Base-by-base conservation (phyloP, 108 stramenopile species). In the Nitzschia sp. region DNA sequence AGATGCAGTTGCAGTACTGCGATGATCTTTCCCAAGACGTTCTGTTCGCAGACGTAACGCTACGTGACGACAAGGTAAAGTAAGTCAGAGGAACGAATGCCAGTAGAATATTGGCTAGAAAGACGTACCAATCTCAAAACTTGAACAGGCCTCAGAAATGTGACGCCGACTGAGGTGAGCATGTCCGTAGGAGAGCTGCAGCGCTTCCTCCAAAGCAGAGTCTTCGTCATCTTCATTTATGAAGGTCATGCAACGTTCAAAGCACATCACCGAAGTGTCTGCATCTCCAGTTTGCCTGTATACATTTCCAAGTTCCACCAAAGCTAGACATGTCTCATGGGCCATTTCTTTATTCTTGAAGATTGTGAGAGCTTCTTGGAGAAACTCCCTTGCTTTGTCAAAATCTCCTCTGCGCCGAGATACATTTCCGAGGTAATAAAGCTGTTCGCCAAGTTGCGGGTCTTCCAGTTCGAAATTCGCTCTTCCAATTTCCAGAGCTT, bases 251-350 rank as follows among this genome's bases (percentile, higher is more conserved):
- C 77, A 71, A 44, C 81, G 62, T 43, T 85, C 74, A 62, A 82
- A 88, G 41, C 68, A 74, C 39, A 59, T 58, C 3, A 80, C 8
- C 29, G 87, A 83, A 56, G 57, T 59, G 8, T 69, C 71, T 34
- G 51, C 59, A 19, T 88, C 73, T 12, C 62, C 53, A 46, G 51
- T 67, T 57, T 77, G 73, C 44, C 80, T 79, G 67, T 83, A 80
- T 10, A 86, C 55, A 60, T 84, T 75, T 29, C 83, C 83, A 25
- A 89, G 67, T 51, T 84, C 84, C 26, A 80, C 72, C 41, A 86
- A 66, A 14, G 84, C 80, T 6, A 66, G 67, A 39, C 74, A 70
- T 8, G 77, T 77, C 60, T 81, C 83, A 0, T 57, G 52, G 10
- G 55, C 63, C 39, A 83, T 72, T 19, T 73, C 80, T 15, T 76